phyloP scores from a whole-genome alignment of 2,329 filamentous ascomycete species.

The Exophiala xenobiotica region DNA sequence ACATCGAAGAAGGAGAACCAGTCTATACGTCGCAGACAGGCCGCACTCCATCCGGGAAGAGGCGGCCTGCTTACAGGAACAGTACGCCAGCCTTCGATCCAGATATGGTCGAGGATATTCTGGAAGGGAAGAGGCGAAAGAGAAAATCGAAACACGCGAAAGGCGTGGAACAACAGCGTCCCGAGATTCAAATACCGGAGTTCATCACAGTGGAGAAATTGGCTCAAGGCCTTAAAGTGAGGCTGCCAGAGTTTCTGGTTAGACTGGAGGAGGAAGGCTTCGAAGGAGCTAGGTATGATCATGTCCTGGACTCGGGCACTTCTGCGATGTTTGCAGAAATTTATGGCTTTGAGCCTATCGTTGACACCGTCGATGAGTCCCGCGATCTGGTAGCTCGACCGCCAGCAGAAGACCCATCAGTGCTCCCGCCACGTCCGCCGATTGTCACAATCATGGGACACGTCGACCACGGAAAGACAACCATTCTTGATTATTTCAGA shows the following conservation, averaged over 20 bases:
- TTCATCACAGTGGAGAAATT: conserved; percentile 87
- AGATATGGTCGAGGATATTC: conserved; percentile 39
- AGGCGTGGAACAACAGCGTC: conserved; percentile 47
- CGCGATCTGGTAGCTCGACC: conserved; percentile 73
- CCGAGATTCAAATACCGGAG: conserved; percentile 76
- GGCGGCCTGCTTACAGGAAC: conserved; percentile 5
- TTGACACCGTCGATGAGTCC: conserved; percentile 60
- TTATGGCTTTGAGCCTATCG: conserved; percentile 84
- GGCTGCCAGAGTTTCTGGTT: conserved; percentile 66
- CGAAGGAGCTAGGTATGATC: conserved; percentile 76
- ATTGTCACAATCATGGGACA: conserved; percentile 99
- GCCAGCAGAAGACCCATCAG: conserved; percentile 64
- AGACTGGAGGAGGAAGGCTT: conserved; percentile 87
- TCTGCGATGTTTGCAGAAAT: conserved; percentile 87
- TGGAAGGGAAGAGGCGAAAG: conserved; percentile 33
- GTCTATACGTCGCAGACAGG: conserved; percentile 1
- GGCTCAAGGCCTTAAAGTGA: conserved; percentile 70
- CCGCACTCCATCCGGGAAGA: conserved; percentile 3
- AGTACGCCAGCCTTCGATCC: conserved; percentile 27
- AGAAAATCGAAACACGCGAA: conserved; percentile 40
- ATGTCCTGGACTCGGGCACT: conserved; percentile 86
- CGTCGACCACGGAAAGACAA: conserved; percentile 98
- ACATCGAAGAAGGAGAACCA: conserved; percentile 20
- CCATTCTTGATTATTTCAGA: conserved; percentile 86
- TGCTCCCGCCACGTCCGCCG: conserved; percentile 73